Evolutionary conservation across 129 eudicot species (phyloP).

Genomic region (Solidago caesia): DNA sequence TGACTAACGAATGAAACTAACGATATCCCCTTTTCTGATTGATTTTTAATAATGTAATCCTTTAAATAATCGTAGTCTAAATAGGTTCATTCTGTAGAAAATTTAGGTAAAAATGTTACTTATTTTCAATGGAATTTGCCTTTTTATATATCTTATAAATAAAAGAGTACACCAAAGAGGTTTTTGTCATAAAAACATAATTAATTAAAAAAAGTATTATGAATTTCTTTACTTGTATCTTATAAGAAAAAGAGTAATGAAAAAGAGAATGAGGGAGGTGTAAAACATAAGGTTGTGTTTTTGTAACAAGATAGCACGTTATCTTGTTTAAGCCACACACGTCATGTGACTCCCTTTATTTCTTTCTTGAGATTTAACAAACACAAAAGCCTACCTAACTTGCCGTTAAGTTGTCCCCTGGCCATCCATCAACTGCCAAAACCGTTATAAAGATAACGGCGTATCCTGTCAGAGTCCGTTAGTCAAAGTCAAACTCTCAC

Average conservation of each 20-base stretch:
- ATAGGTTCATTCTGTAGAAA: too few relatives aligned
- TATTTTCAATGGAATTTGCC: too few relatives aligned
- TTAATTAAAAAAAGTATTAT: too few relatives aligned
- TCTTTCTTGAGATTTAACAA: not conserved
- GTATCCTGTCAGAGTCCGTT: slow-evolving; percentile 18
- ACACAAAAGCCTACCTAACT: slow-evolving; percentile 17
- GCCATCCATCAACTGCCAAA: slow-evolving; percentile 22
- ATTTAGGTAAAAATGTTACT: too few relatives aligned
- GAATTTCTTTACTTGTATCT: too few relatives aligned
- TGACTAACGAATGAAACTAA: too few relatives aligned
- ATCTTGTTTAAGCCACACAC: slow-evolving; percentile 39
- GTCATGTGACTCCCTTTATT: slow-evolving; percentile 9
- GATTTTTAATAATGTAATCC: too few relatives aligned
- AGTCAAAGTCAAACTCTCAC: slow-evolving; percentile 30
- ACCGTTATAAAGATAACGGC: slow-evolving; percentile 24
- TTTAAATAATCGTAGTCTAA: too few relatives aligned
- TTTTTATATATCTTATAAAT: too few relatives aligned
- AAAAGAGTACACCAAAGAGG: too few relatives aligned
- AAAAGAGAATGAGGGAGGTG: slow-evolving; percentile 6
- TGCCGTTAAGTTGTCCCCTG: not conserved
- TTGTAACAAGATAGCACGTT: slow-evolving; percentile 36
- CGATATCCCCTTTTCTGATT: too few relatives aligned
- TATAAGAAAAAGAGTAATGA: not conserved
- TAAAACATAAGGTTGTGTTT: slow-evolving; percentile 31
- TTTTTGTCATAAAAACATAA: too few relatives aligned